Conservation (phyloP, 1,284 basidiomycete species). For the Pascua guehoae region DNA sequence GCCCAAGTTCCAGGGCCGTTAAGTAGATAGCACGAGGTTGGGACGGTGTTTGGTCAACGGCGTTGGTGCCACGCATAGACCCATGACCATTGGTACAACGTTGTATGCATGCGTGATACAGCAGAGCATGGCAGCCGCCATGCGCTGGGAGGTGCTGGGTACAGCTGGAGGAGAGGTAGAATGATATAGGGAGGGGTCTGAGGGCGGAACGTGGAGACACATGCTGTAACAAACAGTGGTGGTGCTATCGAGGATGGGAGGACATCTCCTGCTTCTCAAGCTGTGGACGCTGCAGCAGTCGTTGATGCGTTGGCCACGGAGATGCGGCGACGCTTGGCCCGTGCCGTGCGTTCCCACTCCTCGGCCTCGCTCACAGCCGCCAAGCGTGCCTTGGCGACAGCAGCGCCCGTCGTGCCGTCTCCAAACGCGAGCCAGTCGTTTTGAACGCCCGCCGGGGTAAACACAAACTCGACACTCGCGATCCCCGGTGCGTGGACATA, state of each 20-base stretch:
- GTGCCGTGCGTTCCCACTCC: conserved; percentile 37
- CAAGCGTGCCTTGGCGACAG: conserved; percentile 17
- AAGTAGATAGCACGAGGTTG: conserved; percentile 28
- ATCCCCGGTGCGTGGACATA: conserved; percentile 21
- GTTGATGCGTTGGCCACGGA: not conserved
- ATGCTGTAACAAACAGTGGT: no score
- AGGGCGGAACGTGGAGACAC: no score
- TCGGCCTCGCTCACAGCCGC: conserved; percentile 34
- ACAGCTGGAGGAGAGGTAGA: no score
- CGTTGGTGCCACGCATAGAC: no score
- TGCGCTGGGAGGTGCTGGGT: not conserved
- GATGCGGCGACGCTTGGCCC: conserved; percentile 9
- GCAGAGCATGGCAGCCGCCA: not conserved
- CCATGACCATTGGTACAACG: conserved; percentile 20
- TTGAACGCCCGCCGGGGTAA: conserved; percentile 19
- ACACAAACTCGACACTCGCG: conserved; percentile 43
- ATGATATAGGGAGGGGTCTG: no score
- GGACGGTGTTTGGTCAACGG: not conserved
- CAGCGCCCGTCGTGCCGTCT: conserved; percentile 11
- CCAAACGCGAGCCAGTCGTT: conserved; percentile 14
- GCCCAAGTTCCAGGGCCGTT: conserved; percentile 69
- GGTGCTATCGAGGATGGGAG: not conserved
- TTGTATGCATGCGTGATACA: conserved; percentile 23
- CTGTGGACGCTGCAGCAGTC: not conserved
- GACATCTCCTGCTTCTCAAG: not conserved